A percentile compares a stretch with the other conserved stretches of the same genome.
Conservation (phyloP, 208 protist species). For the Trypanosoma rangeli region DNA sequence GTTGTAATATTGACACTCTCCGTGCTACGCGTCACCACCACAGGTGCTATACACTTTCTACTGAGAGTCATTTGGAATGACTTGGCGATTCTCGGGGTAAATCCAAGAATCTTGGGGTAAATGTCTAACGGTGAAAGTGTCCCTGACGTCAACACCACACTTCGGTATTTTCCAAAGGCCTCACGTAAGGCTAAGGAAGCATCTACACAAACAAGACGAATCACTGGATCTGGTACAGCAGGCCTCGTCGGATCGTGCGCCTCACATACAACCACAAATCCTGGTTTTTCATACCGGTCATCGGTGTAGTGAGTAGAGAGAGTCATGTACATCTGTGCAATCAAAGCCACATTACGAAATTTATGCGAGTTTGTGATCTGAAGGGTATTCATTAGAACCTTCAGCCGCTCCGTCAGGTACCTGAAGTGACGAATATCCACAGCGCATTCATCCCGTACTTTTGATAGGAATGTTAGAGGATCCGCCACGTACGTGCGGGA, state of each 20-base stretch:
- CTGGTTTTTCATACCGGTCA: conserved; percentile 86
- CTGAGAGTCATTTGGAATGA: conserved; percentile 95
- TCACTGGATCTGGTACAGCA: conserved; percentile 84
- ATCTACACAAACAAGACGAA: conserved; percentile 95
- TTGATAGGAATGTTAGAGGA: conserved; percentile 86
- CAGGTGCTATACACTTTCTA: conserved; percentile 94
- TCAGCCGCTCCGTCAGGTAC: conserved; percentile 90
- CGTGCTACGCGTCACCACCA: conserved; percentile 90
- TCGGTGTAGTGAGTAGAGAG: conserved; percentile 93
- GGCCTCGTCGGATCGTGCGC: conserved; percentile 92
- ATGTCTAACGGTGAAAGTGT: conserved; percentile 98
- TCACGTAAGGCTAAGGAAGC: conserved; percentile 97
- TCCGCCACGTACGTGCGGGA: conserved; percentile 88
- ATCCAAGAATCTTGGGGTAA: conserved; percentile 98
- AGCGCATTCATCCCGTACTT: conserved; percentile 86
- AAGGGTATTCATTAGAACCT: conserved; percentile 95
- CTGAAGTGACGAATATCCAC: conserved; percentile 85
- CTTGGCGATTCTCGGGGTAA: conserved; percentile 92
- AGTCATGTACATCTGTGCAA: conserved; percentile 96
- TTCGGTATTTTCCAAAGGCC: conserved; percentile 94
- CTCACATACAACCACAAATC: conserved; percentile 96
- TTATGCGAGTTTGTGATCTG: conserved; percentile 94
- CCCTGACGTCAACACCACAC: conserved; percentile 98
- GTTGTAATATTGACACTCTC: conserved; percentile 88
- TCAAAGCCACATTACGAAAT: conserved; percentile 89